phyloP scores from a whole-genome alignment of 495 filamentous ascomycete genomes.

The Paragyromitra xinjiangensis region DNA sequence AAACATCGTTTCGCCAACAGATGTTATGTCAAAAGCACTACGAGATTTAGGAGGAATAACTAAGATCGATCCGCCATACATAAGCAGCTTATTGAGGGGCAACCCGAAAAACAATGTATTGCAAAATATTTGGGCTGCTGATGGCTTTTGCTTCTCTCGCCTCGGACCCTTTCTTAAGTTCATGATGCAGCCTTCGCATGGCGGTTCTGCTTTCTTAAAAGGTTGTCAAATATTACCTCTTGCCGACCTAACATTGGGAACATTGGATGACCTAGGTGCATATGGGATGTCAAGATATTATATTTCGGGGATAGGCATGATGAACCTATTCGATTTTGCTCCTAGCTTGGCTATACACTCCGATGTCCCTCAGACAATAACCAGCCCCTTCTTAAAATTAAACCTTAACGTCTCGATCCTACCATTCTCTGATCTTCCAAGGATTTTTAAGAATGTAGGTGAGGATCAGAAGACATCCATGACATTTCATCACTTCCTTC shows the following conservation, averaged over 20 bases:
- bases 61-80: conserved; percentile 22
- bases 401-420: too few species aligned
- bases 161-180: conserved; percentile 27
- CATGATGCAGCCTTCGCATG: conserved; percentile 4
- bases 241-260: conserved; percentile 54
- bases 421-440: too few species aligned
- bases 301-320: too few species aligned
- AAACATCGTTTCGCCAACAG: conserved; percentile 31
- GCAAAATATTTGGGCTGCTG: conserved; percentile 23
- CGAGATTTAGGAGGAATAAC: neutral
- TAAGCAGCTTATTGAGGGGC: conserved; percentile 34
- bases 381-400: too few species aligned
- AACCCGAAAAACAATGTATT: conserved; percentile 17
- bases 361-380: too few species aligned
- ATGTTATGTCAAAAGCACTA: conserved; percentile 13
- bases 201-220: conserved; percentile 36
- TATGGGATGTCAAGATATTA: conserved; percentile 12
- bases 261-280: conserved; percentile 6
- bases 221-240: conserved; percentile 58
- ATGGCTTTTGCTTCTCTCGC: neutral
- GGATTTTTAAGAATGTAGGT: too few species aligned
- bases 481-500: too few species aligned
- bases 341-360: too few species aligned
- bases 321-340: neutral
- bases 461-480: too few species aligned